Evolutionary conservation across 139 green algal species (phyloP), one percentile per base, ranked within the genome.

Genomic region (Micromonas commoda): DNA sequence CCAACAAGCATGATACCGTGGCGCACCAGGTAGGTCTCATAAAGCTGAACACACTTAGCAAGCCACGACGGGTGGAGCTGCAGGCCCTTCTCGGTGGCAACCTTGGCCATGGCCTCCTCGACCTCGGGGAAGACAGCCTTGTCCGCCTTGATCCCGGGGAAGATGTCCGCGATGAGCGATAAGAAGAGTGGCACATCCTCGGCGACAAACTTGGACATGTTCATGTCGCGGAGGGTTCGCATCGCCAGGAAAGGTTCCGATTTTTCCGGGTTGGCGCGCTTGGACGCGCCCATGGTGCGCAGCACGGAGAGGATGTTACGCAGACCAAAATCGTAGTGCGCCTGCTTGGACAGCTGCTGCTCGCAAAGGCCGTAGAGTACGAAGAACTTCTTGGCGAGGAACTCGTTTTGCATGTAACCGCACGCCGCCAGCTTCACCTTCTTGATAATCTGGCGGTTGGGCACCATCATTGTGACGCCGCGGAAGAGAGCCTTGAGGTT

Each of bases 1-100:
- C 91, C 91, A 24, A 96, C 91, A 61, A 96, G 85, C 91, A 96
- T 96, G 57, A 87, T 93, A 16, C 88, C 93, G 85, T 96, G 91
- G 24, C 91, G 80, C 16, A 88, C 93, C 82, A 93, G 89, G 81
- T 93, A 87, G n/a, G 86, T 87, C 82, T 96, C 91, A 76, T 93
- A 93, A 74, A 96, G 85, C 88, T 93, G 89, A 34, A 96, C 83
- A 32, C 90, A 76, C 82, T 96, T 96, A 85, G 93, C 89, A 5
- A 95, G 87, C 79, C 90, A 87, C 76, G 87, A 83, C 28, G 77
- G 79, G 34, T 85, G 63, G 24, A 92, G 57, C 28, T 79, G 33
- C 38, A 78, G 82, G 1, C 76, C 70, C 4, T 80, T 61, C 39
- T 80, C 57, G 20, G 34, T 51, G 1, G 95, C 79, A 67, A 94